These are phyloP conservation scores for Kwoniella dendrophila DNA, from an alignment of 768 basidiomycete genomes.

Conservation along the genomic window DNA sequence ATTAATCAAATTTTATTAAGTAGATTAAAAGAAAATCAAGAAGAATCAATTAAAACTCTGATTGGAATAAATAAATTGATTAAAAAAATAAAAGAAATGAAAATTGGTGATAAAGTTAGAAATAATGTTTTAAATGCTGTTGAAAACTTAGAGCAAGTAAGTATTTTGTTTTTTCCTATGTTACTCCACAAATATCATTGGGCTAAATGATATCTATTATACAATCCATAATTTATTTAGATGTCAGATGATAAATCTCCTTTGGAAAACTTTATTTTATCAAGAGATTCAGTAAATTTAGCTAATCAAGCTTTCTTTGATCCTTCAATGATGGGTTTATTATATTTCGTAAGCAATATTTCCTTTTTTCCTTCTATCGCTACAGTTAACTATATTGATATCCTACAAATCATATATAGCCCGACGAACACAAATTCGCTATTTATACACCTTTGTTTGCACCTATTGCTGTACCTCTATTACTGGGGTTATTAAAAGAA, in stretches of 20 bases:
- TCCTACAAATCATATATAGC: conserved; percentile 53
- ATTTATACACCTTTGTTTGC: conserved; percentile 96
- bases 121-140: conserved; percentile 73
- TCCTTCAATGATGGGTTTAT: conserved; percentile 89
- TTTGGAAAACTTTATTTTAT: conserved; percentile 33
- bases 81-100: conserved; percentile 86
- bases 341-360: conserved; percentile 69
- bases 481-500: conserved; percentile 75
- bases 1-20: conserved; percentile 73
- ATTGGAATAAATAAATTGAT: conserved; percentile 81
- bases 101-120: conserved; percentile 75
- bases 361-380: not conserved
- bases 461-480: conserved; percentile 78
- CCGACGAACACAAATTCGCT: conserved; percentile 95
- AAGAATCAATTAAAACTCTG: conserved; percentile 72
- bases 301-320: conserved; percentile 82
- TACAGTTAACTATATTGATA: not conserved
- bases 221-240: not conserved
- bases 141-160: conserved; percentile 71
- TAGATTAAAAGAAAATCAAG: conserved; percentile 70
- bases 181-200: not conserved
- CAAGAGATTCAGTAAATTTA: conserved; percentile 44
- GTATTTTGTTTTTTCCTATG: conserved; percentile 35
- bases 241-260: conserved; percentile 5
- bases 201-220: not conserved